Evolutionary conservation across 2,329 filamentous ascomycete genomes (phyloP), one percentile per base, ranked within the genome.

Genomic region (Fusarium nurragi): DNA sequence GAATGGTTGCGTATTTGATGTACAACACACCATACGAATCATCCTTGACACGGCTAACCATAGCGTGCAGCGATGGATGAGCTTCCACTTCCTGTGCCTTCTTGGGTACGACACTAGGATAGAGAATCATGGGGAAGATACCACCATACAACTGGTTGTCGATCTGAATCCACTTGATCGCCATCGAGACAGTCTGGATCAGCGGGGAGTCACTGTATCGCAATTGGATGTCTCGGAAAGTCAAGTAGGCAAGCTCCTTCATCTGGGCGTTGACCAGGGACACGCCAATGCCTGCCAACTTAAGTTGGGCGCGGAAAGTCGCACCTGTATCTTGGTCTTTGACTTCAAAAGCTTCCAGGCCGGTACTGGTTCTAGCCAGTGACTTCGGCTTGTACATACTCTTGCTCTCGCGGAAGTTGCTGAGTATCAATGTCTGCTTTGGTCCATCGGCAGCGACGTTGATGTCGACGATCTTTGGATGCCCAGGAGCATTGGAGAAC

Each of bases 111-210:
- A 99, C 95, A 78, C 94, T 97, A 7, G 95, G 95, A 75, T 99
- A 99, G 55, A 99, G 83, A 26, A 99, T 88, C 79, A 99, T 97
- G 0, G 95, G 95, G 83, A 99, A 99, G 69, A 99, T 94, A 23
- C 96, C 95, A 25, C 96, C 96, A 73, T 99, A 99, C 14, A 99
- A 86, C 77, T 99, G 95, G 71, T 99, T 99, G 78, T 99, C 95
- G 70, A 99, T 92, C 77, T 99, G 95, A 25, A 99, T 95, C 96
- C 96, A 99, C 77, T 99, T 98, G 75, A 98, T 90, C 0, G 93
- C 92, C 47, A 95, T 83, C 44, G 92, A 94, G 62, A 97, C 79
- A 1, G 93, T 98, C 77, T 99, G 95, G 74, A 97, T 97, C 16
- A 97, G 82, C 18, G 89, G 86, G n/a, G 95, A 98, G 73, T 99